phyloP scores from a whole-genome alignment of 1,284 basidiomycete genomes.

The Ustilago crameri region DNA sequence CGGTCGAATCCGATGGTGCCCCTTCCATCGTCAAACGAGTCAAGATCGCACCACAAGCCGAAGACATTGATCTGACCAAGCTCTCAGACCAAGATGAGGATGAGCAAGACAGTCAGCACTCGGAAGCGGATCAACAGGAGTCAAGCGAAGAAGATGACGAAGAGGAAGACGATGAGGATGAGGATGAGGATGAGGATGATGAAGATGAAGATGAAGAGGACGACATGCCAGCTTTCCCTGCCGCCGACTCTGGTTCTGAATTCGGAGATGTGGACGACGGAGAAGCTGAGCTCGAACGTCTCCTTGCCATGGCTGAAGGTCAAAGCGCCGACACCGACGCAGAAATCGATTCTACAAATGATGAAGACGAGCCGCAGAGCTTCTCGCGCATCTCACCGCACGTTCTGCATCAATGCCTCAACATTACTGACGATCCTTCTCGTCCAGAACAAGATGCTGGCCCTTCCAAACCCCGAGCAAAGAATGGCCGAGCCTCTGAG shows the following conservation, averaged over 20 bases:
- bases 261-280: constrained; percentile 53
- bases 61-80: constrained; percentile 3
- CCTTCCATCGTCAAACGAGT: constrained; percentile 22
- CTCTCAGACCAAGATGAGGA: constrained; percentile 4
- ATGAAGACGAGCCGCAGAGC: constrained; percentile 58
- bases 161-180: neutral
- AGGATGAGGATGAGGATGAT: neutral
- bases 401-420: constrained; percentile 54
- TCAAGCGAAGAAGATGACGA: constrained; percentile 2
- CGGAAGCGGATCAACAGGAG: neutral
- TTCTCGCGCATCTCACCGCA: constrained; percentile 60
- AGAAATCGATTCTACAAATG: constrained; percentile 5
- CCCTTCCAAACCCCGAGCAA: neutral
- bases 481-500: constrained; percentile 15
- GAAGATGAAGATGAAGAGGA: constrained; percentile 13
- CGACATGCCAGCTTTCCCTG: constrained; percentile 16
- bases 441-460: constrained; percentile 3
- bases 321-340: constrained; percentile 13
- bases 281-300: constrained; percentile 47
- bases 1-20: constrained; percentile 8
- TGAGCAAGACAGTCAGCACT: neutral
- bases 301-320: constrained; percentile 20
- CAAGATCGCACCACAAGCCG: constrained; percentile 20
- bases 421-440: constrained; percentile 37
- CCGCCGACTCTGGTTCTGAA: constrained; percentile 42